Percentiles rank a stretch among this genome's conserved stretches.
Conservation (phyloP, 179 eudicot genomes). For the Gypsophila paniculata region DNA sequence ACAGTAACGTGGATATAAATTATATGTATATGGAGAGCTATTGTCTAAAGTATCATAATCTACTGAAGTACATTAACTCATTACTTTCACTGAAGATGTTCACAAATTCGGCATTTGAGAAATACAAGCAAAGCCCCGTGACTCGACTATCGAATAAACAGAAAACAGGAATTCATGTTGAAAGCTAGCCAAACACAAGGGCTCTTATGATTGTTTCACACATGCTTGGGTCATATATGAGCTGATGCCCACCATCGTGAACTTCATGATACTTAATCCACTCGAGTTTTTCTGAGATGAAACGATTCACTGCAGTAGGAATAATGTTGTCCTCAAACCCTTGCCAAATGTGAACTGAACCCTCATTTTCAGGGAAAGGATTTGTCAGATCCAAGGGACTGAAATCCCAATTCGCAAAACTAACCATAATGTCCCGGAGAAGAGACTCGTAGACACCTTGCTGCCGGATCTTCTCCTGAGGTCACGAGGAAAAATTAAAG, state of each 20-base stretch:
- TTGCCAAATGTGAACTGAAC: conserved; percentile 56
- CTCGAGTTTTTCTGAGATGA: conserved; percentile 34
- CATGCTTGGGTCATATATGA: conserved; percentile 29
- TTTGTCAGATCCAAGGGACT: conserved; percentile 33
- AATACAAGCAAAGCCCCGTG: conserved; percentile 9
- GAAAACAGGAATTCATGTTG: neutral
- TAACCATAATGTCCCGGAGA: conserved; percentile 38
- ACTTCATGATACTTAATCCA: conserved; percentile 60
- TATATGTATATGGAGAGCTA: neutral
- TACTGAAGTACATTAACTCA: neutral
- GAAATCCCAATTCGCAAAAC: conserved; percentile 47
- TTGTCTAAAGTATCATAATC: neutral
- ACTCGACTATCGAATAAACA: neutral
- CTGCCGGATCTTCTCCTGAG: conserved; percentile 44
- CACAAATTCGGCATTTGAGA: neutral
- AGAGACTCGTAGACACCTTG: conserved; percentile 44
- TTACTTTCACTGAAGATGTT: neutral
- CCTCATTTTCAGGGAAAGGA: conserved; percentile 38
- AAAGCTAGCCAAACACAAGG: conserved; percentile 23
- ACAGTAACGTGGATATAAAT: neutral
- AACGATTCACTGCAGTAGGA: conserved; percentile 39
- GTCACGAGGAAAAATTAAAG: neutral
- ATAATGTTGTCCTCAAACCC: conserved; percentile 49
- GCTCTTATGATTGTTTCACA: conserved; percentile 42
- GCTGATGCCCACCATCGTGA: conserved; percentile 44